A percentile compares a stretch with the other conserved stretches of the same genome.
Conservation (phyloP, 768 basidiomycete genomes). For the Rubroboletus satanas region DNA sequence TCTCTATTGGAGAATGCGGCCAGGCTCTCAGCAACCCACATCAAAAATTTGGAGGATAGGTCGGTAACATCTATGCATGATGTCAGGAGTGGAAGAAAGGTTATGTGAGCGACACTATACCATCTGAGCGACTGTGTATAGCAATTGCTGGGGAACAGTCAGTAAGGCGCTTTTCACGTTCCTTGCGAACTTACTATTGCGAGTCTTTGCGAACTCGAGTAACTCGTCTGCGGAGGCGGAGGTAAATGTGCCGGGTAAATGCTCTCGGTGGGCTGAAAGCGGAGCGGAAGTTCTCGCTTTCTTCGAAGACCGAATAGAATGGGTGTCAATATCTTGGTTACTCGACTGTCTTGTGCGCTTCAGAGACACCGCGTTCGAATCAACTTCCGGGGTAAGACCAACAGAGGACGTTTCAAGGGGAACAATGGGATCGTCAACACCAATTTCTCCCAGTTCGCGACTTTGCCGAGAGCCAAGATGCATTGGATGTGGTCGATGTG, state of each 20-base stretch:
- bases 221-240: slow-evolving; percentile 8
- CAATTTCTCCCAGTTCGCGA: slow-evolving; percentile 27
- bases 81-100: not conserved
- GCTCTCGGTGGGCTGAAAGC: not conserved
- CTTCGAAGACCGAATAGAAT: slow-evolving; percentile 8
- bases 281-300: slow-evolving; percentile 1
- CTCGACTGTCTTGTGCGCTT: slow-evolving; percentile 13
- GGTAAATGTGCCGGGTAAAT: not conserved
- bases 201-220: slow-evolving; percentile 18
- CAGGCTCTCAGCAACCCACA: slow-evolving; percentile 11
- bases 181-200: slow-evolving; percentile 17
- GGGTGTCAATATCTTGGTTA: not conserved
- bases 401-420: slow-evolving; percentile 15
- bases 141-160: slow-evolving; percentile 18
- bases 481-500: slow-evolving; percentile 3
- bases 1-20: not conserved
- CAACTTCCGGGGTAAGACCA: slow-evolving; percentile 4
- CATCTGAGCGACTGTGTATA: slow-evolving; percentile 17
- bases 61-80: slow-evolving; percentile 14
- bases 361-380: slow-evolving; percentile 7
- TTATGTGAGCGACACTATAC: slow-evolving; percentile 1
- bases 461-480: not conserved
- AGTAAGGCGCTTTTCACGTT: not conserved
- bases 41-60: slow-evolving; percentile 18
- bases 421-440: slow-evolving; percentile 22